A percentile compares a stretch with the other conserved stretches of the same genome.
phyloP scores from a whole-genome alignment of 768 basidiomycete species.

The Xerocomellus chrysenteron region DNA sequence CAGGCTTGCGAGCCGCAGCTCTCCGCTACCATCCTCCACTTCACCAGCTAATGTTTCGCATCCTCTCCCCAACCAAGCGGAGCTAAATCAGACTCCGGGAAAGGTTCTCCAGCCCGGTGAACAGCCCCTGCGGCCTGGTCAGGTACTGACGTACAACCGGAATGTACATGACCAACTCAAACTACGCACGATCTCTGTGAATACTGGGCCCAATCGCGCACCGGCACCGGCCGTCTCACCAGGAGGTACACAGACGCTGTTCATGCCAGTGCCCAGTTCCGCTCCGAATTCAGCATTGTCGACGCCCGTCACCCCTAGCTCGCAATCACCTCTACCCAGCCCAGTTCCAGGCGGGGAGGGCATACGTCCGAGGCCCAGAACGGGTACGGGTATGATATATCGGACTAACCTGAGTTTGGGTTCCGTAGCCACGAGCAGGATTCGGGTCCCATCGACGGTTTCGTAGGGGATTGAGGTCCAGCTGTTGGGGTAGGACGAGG shows the following conservation, averaged over 20 bases:
- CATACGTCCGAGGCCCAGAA: constrained; percentile 51
- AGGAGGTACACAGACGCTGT: constrained; percentile 22
- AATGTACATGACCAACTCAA: constrained; percentile 37
- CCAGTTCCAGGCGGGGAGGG: constrained; percentile 14
- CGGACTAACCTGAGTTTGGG: constrained; percentile 34
- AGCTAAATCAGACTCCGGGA: constrained; percentile 6
- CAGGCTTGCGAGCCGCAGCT: constrained; percentile 23
- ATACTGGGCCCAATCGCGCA: constrained; percentile 4
- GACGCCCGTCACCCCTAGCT: constrained; percentile 9
- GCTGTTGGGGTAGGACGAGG: neutral
- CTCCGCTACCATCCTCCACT: constrained; percentile 7
- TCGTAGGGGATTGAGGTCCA: constrained; percentile 6
- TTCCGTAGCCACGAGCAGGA: constrained; percentile 33
- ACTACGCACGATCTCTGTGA: constrained; percentile 16
- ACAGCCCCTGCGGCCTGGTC: constrained; percentile 23
- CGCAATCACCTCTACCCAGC: constrained; percentile 23
- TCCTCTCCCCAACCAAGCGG: constrained; percentile 3
- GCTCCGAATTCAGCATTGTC: constrained; percentile 8
- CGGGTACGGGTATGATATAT: constrained; percentile 71
- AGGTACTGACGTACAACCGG: constrained; percentile 32
- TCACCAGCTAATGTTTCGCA: neutral
- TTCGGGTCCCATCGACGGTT: constrained; percentile 36
- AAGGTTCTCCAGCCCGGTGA: constrained; percentile 24
- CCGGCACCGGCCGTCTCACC: constrained; percentile 16
- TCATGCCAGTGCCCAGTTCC: constrained; percentile 5